Percentiles rank a stretch among this genome's conserved stretches.
phyloP scores from a whole-genome alignment of 2,329 filamentous ascomycete species.

The Biscogniauxia marginata region DNA sequence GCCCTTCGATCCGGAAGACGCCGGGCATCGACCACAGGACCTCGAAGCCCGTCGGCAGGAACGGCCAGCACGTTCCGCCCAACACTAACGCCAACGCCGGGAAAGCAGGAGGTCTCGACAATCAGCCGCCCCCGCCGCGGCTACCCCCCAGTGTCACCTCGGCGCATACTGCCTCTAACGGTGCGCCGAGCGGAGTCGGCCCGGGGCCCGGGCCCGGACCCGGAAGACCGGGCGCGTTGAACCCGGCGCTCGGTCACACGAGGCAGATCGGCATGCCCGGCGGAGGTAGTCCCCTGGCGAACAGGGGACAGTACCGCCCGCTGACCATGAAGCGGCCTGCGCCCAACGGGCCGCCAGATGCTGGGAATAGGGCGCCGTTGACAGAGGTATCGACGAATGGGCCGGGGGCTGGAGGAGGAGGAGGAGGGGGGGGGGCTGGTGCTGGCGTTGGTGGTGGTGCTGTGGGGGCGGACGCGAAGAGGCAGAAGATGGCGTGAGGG shows the following conservation, averaged over 20 bases:
- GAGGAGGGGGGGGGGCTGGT: not conserved
- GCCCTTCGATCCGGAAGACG: slow-evolving; percentile 85
- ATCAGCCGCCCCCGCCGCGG: slow-evolving; percentile 14
- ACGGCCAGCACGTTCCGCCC: slow-evolving; percentile 47
- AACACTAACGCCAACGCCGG: slow-evolving; percentile 31
- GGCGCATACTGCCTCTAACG: slow-evolving; percentile 10
- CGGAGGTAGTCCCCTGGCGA: slow-evolving; percentile 54
- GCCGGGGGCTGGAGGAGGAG: slow-evolving; percentile 5
- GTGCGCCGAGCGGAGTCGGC: too few species aligned
- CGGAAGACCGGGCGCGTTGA: slow-evolving; percentile 41
- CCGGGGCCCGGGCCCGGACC: slow-evolving; percentile 14
- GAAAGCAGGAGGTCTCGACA: slow-evolving; percentile 23
- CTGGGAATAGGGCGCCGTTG: slow-evolving; percentile 42
- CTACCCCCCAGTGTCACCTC: not conserved
- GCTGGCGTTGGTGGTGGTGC: slow-evolving; percentile 21
- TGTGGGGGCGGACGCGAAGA: slow-evolving; percentile 46
- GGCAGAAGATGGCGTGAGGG: slow-evolving; percentile 43
- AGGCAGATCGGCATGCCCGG: slow-evolving; percentile 60
- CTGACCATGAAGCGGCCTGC: slow-evolving; percentile 57
- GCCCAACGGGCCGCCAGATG: slow-evolving; percentile 21
- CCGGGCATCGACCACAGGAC: slow-evolving; percentile 80
- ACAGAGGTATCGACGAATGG: slow-evolving; percentile 51
- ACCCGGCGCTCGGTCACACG: slow-evolving; percentile 53
- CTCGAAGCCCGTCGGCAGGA: slow-evolving; percentile 68
- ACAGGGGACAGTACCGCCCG: slow-evolving; percentile 58